Percentiles rank a stretch among this genome's conserved stretches.
phyloP scores from a whole-genome alignment of 371 early-diverging fungal species.

The Fennellomyces sp. region DNA sequence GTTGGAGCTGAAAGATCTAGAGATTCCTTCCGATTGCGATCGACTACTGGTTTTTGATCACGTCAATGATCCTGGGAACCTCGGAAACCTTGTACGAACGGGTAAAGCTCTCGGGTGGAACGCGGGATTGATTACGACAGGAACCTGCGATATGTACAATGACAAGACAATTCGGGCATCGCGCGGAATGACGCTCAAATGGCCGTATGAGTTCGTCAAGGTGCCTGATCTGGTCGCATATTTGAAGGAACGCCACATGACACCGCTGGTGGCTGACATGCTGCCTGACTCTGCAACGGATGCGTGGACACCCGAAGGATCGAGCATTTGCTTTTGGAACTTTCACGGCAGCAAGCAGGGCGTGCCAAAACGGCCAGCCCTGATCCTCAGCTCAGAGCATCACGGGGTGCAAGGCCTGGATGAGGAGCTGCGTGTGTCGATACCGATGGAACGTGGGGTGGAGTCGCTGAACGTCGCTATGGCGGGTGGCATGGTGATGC shows the following conservation, averaged over 20 bases:
- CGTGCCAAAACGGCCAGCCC: slow-evolving; percentile 46
- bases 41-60: slow-evolving; percentile 53
- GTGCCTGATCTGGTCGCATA: slow-evolving; percentile 28
- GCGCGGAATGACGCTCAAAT: slow-evolving; percentile 42
- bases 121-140: slow-evolving; percentile 44
- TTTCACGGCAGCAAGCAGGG: slow-evolving; percentile 16
- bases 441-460: slow-evolving; percentile 53
- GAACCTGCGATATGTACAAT: slow-evolving; percentile 57
- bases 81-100: slow-evolving; percentile 58
- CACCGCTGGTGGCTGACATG: slow-evolving; percentile 62
- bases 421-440: slow-evolving; percentile 51
- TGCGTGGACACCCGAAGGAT: slow-evolving; percentile 31
- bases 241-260: slow-evolving; percentile 35
- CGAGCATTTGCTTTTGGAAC: slow-evolving; percentile 38
- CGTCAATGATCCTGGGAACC: slow-evolving; percentile 58
- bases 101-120: slow-evolving; percentile 60
- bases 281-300: slow-evolving; percentile 24
- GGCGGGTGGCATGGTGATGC: slow-evolving; percentile 60
- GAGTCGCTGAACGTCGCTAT: slow-evolving; percentile 60
- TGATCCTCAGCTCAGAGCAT: slow-evolving; percentile 59
- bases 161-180: slow-evolving; percentile 59
- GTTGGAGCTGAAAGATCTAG: slow-evolving; percentile 17
- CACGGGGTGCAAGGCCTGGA: slow-evolving; percentile 43
- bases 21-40: slow-evolving; percentile 18
- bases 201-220: slow-evolving; percentile 32